Evolutionary conservation across 805 yeast genomes (phyloP), one percentile per base, ranked within the genome.

Genomic region (Danielia oregonensis): DNA sequence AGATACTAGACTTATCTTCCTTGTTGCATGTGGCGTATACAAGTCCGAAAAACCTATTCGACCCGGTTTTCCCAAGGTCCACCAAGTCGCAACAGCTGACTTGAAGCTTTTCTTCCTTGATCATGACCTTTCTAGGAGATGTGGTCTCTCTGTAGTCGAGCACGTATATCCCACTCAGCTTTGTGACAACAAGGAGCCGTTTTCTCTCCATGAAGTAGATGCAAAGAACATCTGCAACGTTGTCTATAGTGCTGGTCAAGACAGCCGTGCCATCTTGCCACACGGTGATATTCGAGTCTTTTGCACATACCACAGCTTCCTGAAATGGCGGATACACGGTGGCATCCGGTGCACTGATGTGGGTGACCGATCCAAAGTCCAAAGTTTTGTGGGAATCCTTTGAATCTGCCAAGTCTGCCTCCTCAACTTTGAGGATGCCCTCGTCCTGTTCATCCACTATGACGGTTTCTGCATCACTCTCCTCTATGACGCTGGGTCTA

Each of bases 391-490:
- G 9, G 17, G 16, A n/a, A 11, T 11, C 23, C n/a, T 22, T 15
- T 10, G 26, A 21, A 26, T 29, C 15, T 7, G 12, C 29, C 13
- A 22, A 18, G 12, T 15, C 24, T n/a, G 22, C 24, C 14, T 34
- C 37, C 4, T 30, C 17, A 9, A 33, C 9, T 2, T 32, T 10
- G 6, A 32, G 31, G 17, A 24, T 21, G 5, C 33, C 37, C 11
- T 18, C 26, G 9, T 33, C 39, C 2, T 39, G 34, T 33, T 43
- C 48, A 29, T 40, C 45, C 2, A 37, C 40, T 19, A 42, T 43
- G 17, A 43, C 48, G 4, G 49, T 45, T 17, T 45, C 49, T 6
- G 48, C 32, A 19, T 45, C 49, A 29, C 48, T 45, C 15, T 40
- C 46, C 5, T 36, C 41, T 10, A 27, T 27, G 10, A 10, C 10